These are phyloP conservation scores for Pisolithus microcarpus DNA, from an alignment of 768 basidiomycete species.

Conservation along the genomic window DNA sequence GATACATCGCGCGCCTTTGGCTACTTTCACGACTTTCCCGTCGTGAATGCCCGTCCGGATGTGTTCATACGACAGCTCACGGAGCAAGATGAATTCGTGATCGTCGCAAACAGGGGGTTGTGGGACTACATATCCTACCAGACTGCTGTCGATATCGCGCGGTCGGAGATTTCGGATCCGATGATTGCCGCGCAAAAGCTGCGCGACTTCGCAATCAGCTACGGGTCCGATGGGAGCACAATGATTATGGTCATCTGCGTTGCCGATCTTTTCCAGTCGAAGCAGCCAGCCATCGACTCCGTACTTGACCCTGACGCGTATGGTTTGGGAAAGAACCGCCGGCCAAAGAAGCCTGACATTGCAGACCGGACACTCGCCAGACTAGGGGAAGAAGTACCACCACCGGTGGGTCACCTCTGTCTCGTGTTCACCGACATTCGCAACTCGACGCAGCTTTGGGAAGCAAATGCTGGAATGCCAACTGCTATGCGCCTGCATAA, in stretches of 20 bases:
- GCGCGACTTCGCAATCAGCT: slow-evolving; percentile 93
- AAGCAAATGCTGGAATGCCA: slow-evolving; percentile 91
- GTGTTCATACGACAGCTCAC: slow-evolving; percentile 61
- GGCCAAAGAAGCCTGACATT: slow-evolving; percentile 41
- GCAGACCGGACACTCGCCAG: slow-evolving; percentile 53
- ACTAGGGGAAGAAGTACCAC: slow-evolving; percentile 70
- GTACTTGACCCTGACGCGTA: slow-evolving; percentile 34
- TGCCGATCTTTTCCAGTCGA: slow-evolving; percentile 63
- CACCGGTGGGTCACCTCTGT: slow-evolving; percentile 82
- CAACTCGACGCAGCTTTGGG: slow-evolving; percentile 96
- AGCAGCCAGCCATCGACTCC: slow-evolving; percentile 29
- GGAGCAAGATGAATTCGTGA: slow-evolving; percentile 90
- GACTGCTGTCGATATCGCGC: slow-evolving; percentile 93
- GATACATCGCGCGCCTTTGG: slow-evolving; percentile 93
- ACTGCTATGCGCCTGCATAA: slow-evolving; percentile 91
- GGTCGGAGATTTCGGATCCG: slow-evolving; percentile 58
- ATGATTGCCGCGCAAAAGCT: slow-evolving; percentile 96
- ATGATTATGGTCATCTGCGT: slow-evolving; percentile 98
- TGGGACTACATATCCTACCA: slow-evolving; percentile 95
- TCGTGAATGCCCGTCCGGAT: slow-evolving; percentile 85
- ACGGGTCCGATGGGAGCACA: slow-evolving; percentile 85
- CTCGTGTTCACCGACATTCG: slow-evolving; percentile 97
- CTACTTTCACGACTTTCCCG: slow-evolving; percentile 81
- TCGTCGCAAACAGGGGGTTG: slow-evolving; percentile 85
- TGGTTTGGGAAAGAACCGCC: slow-evolving; percentile 23